Conservation (phyloP, 306 rosid species). For the Castanopsis chinensis region DNA sequence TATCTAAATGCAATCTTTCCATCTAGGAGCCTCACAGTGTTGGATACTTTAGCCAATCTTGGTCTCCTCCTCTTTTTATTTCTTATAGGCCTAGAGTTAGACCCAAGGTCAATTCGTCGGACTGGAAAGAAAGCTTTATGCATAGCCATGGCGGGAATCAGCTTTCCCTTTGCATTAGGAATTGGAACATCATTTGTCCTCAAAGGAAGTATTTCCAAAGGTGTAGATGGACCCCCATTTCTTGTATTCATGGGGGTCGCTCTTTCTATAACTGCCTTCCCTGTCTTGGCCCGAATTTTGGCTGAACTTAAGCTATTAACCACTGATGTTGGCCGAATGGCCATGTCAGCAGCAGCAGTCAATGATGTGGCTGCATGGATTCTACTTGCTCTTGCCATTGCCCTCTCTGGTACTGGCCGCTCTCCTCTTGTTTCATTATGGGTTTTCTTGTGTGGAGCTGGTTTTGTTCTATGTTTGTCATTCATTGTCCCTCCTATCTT, state of each 20-base stretch:
- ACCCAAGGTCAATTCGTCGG: constrained; percentile 39
- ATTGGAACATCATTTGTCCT: constrained; percentile 60
- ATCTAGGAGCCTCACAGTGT: constrained; percentile 46
- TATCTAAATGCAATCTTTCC: constrained; percentile 53
- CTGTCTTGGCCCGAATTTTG: constrained; percentile 85
- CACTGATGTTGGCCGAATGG: constrained; percentile 66
- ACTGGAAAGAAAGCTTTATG: constrained; percentile 57
- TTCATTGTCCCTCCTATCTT: constrained; percentile 53
- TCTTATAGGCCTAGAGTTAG: constrained; percentile 62
- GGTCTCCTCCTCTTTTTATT: constrained; percentile 73
- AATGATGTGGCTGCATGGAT: constrained; percentile 97
- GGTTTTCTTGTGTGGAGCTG: constrained; percentile 68
- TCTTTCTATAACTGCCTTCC: constrained; percentile 79
- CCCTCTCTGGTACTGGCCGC: constrained; percentile 54
- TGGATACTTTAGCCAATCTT: constrained; percentile 65
- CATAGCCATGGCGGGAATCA: constrained; percentile 65
- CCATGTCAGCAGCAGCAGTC: constrained; percentile 96
- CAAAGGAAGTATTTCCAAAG: constrained; percentile 46
- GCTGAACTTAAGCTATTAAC: constrained; percentile 89
- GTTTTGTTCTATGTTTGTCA: constrained; percentile 42
- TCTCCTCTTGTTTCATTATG: constrained; percentile 73
- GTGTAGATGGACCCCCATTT: constrained; percentile 47
- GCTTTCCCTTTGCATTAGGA: constrained; percentile 59
- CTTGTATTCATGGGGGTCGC: constrained; percentile 75
- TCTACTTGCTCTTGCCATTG: constrained; percentile 82